phyloP scores from a whole-genome alignment of 2,329 filamentous ascomycete species.

The Trichoderma sp. region DNA sequence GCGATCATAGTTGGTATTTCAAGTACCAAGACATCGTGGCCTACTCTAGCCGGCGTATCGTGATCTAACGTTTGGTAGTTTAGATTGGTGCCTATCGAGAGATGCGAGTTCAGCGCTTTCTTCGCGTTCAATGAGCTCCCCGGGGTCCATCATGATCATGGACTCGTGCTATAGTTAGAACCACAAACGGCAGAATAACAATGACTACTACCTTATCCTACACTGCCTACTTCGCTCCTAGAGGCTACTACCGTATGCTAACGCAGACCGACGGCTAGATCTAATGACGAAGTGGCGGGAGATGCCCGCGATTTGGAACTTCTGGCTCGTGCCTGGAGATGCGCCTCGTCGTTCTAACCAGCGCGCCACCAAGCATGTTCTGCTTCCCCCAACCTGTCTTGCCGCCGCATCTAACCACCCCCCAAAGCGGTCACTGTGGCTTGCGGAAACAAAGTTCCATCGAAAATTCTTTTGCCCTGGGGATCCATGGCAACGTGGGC shows the following conservation, averaged over 20 bases:
- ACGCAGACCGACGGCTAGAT: background rate
- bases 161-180: no score
- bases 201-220: no score
- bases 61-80: no score
- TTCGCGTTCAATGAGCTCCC: no score
- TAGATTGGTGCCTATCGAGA: no score
- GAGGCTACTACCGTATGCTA: background rate
- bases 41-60: no score
- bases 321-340: background rate
- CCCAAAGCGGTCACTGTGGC: background rate
- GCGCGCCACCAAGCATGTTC: background rate
- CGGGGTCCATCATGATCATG: no score
- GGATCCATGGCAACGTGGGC: constrained; percentile 20
- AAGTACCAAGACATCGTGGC: background rate
- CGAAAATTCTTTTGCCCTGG: background rate
- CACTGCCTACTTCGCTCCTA: no score
- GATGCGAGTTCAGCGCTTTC: no score
- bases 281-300: background rate
- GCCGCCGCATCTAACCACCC: background rate
- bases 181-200: no score
- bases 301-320: background rate
- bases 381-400: background rate
- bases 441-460: constrained; percentile 10
- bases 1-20: background rate
- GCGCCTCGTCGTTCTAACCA: background rate